phyloP scores from a whole-genome alignment of 768 basidiomycete species.

The Agaricus blazei region DNA sequence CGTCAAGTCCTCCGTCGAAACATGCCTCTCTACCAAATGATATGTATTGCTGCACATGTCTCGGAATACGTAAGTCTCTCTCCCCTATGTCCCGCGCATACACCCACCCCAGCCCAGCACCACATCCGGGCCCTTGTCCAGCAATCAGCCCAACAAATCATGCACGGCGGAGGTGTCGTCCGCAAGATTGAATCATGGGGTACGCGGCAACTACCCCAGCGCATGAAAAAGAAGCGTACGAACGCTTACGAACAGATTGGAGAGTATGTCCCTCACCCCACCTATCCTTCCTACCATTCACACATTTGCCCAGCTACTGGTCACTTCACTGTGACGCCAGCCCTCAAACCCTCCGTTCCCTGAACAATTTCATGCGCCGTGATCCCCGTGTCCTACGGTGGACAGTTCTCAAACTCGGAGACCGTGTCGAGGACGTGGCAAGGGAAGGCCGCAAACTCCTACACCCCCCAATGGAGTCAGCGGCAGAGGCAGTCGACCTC shows the following conservation, averaged over 20 bases:
- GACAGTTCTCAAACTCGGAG: conserved; percentile 75
- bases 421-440: conserved; percentile 67
- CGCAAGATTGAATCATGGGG: conserved; percentile 76
- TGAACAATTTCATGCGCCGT: conserved; percentile 64
- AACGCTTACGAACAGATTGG: conserved; percentile 43
- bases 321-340: conserved; percentile 87
- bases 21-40: conserved; percentile 84
- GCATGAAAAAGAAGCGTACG: conserved; percentile 60
- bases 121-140: conserved; percentile 73
- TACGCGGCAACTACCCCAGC: conserved; percentile 64
- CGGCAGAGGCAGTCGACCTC: conserved; percentile 22
- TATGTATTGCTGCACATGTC: conserved; percentile 78
- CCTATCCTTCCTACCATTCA: not conserved
- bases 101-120: conserved; percentile 38
- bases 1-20: conserved; percentile 25
- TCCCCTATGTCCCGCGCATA: not conserved
- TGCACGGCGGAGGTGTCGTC: conserved; percentile 76
- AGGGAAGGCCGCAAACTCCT: conserved; percentile 39
- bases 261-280: conserved; percentile 56
- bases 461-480: conserved; percentile 2
- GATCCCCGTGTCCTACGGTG: conserved; percentile 84
- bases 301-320: conserved; percentile 62
- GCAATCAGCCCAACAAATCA: conserved; percentile 64
- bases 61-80: conserved; percentile 56
- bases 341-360: conserved; percentile 56